Percentiles rank a stretch among this genome's conserved stretches.
These are phyloP conservation scores for Lachnellula subtilissima DNA, from an alignment of 2,329 filamentous ascomycete genomes.

Conservation along the genomic window DNA sequence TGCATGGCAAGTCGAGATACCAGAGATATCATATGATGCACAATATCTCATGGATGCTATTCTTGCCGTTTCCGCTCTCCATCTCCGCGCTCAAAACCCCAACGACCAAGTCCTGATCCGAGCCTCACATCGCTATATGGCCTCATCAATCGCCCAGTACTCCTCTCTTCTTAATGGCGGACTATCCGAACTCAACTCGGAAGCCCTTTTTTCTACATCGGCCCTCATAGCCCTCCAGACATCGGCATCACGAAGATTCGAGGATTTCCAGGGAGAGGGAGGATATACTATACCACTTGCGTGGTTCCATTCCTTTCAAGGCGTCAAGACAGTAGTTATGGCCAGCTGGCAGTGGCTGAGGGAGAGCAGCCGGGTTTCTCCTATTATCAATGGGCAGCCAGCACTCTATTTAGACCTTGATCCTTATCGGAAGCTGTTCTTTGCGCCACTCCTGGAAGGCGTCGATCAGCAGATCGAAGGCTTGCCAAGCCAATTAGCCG, in stretches of 20 bases:
- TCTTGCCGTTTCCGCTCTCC: conserved; percentile 59
- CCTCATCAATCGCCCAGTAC: conserved; percentile 57
- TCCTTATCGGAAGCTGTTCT: conserved; percentile 50
- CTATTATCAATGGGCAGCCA: conserved; percentile 60
- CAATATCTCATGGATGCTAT: conserved; percentile 59
- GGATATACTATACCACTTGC: conserved; percentile 55
- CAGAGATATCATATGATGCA: conserved; percentile 56
- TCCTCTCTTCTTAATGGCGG: conserved; percentile 51
- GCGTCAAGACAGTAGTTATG: conserved; percentile 60
- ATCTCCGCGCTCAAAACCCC: conserved; percentile 52
- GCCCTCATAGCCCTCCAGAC: conserved; percentile 64
- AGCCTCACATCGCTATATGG: conserved; percentile 61
- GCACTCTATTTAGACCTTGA: conserved; percentile 56
- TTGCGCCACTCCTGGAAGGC: conserved; percentile 54
- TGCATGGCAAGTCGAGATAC: conserved; percentile 57
- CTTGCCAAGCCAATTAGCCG: conserved; percentile 17
- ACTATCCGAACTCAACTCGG: conserved; percentile 55
- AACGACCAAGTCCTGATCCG: conserved; percentile 56
- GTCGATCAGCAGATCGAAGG: conserved; percentile 50
- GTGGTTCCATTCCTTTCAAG: conserved; percentile 65
- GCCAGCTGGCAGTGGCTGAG: conserved; percentile 61
- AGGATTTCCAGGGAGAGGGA: conserved; percentile 48
- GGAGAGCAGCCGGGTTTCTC: conserved; percentile 50
- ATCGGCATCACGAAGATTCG: conserved; percentile 57
- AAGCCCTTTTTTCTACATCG: conserved; percentile 58